Conservation (phyloP, 371 early-diverging fungal genomes). For the Batkoa obscura region DNA sequence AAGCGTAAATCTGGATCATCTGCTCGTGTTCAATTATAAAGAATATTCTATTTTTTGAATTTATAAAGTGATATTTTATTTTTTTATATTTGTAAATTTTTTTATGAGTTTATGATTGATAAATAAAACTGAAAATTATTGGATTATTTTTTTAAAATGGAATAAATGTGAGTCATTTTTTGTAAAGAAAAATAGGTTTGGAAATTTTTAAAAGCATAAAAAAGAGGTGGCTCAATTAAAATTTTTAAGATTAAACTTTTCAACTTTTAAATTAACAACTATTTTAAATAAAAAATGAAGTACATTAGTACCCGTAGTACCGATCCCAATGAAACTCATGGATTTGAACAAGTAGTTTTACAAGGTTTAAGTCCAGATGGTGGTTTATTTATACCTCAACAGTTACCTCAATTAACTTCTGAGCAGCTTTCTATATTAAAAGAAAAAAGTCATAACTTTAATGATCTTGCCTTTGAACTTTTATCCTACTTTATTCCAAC, state of each 20-base stretch:
- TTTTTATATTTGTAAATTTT: not conserved
- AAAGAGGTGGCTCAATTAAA: no score
- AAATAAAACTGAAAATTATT: no score
- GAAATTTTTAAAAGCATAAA: no score
- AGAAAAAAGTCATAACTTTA: conserved; percentile 52
- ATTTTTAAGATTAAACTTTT: no score
- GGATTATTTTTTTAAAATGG: no score
- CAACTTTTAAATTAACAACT: no score
- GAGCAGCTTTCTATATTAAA: conserved; percentile 14
- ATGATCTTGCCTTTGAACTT: conserved; percentile 62
- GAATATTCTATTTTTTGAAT: not conserved
- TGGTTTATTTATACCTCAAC: conserved; percentile 81
- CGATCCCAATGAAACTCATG: no score
- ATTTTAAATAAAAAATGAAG: no score
- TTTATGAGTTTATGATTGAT: no score
- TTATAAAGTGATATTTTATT: not conserved
- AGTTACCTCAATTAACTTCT: conserved; percentile 42
- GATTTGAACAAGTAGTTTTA: conserved; percentile 80
- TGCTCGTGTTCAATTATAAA: not conserved
- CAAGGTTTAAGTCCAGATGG: conserved; percentile 87
- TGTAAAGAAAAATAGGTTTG: no score
- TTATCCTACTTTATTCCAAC: conserved; percentile 63
- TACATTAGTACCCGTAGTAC: no score
- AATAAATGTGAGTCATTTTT: no score
- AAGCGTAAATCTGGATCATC: not conserved